phyloP scores from a whole-genome alignment of 1,139 yeast species.

The Protomyces inouyei region DNA sequence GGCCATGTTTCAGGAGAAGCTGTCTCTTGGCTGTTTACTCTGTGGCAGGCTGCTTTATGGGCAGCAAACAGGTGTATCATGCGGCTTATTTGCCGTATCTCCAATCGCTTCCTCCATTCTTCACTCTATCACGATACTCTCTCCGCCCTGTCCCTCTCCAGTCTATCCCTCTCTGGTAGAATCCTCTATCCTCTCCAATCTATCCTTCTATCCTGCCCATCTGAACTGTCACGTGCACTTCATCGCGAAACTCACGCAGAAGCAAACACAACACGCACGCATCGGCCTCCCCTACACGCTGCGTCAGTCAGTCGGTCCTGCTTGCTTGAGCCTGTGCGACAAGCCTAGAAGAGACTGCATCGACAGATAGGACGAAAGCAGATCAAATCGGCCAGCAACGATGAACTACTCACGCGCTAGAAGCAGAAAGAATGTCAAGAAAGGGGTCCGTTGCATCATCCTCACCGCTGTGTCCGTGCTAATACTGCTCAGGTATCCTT shows the following conservation, averaged over 20 bases:
- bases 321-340: too few species aligned
- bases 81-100: too few species aligned
- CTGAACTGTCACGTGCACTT: neutral
- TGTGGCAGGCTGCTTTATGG: too few species aligned
- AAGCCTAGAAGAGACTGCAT: too few species aligned
- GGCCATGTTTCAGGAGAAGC: too few species aligned
- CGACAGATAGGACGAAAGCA: too few species aligned
- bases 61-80: too few species aligned
- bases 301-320: too few species aligned
- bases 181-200: neutral
- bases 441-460: conserved; percentile 2
- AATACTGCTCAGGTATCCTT: conserved; percentile 50
- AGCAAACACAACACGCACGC: neutral
- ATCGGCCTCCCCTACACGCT: too few species aligned
- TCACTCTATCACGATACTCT: neutral
- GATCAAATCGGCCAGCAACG: neutral
- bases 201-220: neutral
- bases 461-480: neutral
- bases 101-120: neutral
- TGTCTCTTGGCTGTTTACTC: too few species aligned
- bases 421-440: conserved; percentile 27
- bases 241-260: neutral
- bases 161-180: neutral
- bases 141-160: neutral
- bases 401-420: conserved; percentile 23